These are phyloP conservation scores for Hypomontagnella submonticulosa DNA, from an alignment of 495 filamentous ascomycete species.

Conservation along the genomic window DNA sequence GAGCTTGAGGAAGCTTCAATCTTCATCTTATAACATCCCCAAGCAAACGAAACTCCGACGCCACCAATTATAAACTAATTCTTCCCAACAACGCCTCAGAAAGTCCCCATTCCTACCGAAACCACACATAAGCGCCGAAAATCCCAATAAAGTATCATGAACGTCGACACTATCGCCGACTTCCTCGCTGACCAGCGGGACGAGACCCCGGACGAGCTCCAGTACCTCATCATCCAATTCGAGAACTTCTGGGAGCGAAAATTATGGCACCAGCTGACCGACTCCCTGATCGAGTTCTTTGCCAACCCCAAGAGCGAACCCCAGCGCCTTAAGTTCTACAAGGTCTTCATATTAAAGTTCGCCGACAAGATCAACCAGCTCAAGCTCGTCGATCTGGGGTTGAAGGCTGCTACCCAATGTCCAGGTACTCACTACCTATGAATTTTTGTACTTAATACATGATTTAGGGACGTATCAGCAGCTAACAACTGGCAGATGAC, in stretches of 20 bases:
- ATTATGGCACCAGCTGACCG: slow-evolving; percentile 99
- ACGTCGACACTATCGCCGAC: slow-evolving; percentile 87
- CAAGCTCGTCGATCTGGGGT: slow-evolving; percentile 89
- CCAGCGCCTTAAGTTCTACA: slow-evolving; percentile 89
- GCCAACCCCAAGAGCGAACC: slow-evolving; percentile 78
- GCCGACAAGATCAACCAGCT: slow-evolving; percentile 98
- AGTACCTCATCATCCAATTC: slow-evolving; percentile 87
- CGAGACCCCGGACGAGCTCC: slow-evolving; percentile 85
- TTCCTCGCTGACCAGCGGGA: slow-evolving; percentile 90
- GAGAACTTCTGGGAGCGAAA: slow-evolving; percentile 99
- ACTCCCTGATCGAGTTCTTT: slow-evolving; percentile 89
- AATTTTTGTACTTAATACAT: slow-evolving; percentile 2
- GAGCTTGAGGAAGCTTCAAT: slow-evolving; percentile 35
- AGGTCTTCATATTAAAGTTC: slow-evolving; percentile 94
- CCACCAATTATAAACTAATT: slow-evolving; percentile 11
- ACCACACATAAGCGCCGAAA: slow-evolving; percentile 13
- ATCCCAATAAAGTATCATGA: slow-evolving; percentile 63
- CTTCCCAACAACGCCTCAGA: neutral
- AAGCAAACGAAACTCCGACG: slow-evolving; percentile 15
- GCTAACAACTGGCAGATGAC: slow-evolving; percentile 67
- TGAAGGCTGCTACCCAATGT: slow-evolving; percentile 88
- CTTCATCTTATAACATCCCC: slow-evolving; percentile 8
- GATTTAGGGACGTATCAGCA: neutral
- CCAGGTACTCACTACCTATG: slow-evolving; percentile 68
- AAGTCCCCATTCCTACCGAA: neutral